A percentile compares a stretch with the other conserved stretches of the same genome.
Conservation (phyloP, 1,284 basidiomycete genomes). For the Schizophyllum amplum region DNA sequence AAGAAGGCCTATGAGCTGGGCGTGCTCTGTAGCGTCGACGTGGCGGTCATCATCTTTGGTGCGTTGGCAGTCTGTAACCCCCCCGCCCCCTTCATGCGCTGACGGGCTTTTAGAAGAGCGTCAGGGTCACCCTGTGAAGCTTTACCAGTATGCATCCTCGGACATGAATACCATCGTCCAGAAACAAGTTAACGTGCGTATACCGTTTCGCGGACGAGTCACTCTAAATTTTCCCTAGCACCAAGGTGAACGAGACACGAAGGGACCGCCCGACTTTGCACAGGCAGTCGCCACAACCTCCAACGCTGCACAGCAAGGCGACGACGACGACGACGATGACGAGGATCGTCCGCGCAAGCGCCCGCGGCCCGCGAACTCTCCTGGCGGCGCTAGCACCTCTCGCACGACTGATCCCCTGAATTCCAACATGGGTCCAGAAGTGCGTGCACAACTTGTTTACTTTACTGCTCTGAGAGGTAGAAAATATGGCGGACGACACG, state of each 20-base stretch:
- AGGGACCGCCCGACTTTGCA: constrained; percentile 39
- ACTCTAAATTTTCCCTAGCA: constrained; percentile 28
- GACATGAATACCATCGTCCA: constrained; percentile 43
- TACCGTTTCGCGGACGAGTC: background rate
- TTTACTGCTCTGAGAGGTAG: too few species aligned
- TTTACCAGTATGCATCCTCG: constrained; percentile 53
- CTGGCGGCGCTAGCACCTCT: background rate
- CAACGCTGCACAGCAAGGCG: constrained; percentile 32
- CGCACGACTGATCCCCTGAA: background rate
- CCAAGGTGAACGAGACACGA: constrained; percentile 44
- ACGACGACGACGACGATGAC: constrained; percentile 33
- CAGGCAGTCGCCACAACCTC: constrained; percentile 19
- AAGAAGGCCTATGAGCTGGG: constrained; percentile 88
- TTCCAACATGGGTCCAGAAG: background rate
- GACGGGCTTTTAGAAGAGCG: constrained; percentile 32
- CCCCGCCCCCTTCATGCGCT: background rate
- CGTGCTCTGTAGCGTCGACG: constrained; percentile 56
- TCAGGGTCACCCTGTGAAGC: constrained; percentile 41
- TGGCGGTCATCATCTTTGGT: constrained; percentile 57
- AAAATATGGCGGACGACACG: too few species aligned
- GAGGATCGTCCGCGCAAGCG: constrained; percentile 18
- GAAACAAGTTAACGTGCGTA: constrained; percentile 33
- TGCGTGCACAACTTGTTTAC: too few species aligned
- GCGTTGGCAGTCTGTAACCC: constrained; percentile 13
- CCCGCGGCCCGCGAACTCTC: background rate